These are phyloP conservation scores for Xylaria cubensis DNA, from an alignment of 495 filamentous ascomycete genomes.

Conservation along the genomic window DNA sequence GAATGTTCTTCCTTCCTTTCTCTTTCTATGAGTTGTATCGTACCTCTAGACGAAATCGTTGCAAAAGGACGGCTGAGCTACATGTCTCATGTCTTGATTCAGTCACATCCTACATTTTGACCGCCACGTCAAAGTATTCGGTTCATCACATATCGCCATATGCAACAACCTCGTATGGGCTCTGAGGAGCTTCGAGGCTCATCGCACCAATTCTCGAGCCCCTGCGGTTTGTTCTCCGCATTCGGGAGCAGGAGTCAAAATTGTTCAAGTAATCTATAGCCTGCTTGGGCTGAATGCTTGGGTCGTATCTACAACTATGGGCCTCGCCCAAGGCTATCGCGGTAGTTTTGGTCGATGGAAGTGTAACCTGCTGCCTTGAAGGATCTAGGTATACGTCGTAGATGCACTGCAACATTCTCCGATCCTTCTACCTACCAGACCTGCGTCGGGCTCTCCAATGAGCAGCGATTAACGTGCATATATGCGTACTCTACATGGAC, in stretches of 20 bases:
- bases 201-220: neutral
- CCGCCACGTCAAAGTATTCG: neutral
- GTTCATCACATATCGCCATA: neutral
- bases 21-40: too few relatives aligned
- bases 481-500: neutral
- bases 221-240: neutral
- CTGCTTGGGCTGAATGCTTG: neutral
- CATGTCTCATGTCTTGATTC: too few relatives aligned
- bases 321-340: neutral
- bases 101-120: too few relatives aligned
- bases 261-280: neutral
- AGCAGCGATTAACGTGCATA: neutral
- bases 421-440: neutral
- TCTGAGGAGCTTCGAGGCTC: neutral
- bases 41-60: too few relatives aligned
- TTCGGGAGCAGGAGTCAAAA: neutral
- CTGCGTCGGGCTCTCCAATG: neutral
- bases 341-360: neutral
- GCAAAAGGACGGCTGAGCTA: too few relatives aligned
- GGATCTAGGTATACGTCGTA: neutral
- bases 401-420: slow-evolving; percentile 1
- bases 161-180: neutral
- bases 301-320: neutral
- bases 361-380: neutral
- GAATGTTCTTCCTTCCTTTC: too few relatives aligned